Evolutionary conservation across 2,329 filamentous ascomycete genomes (phyloP).

Genomic region (Fonsecaea pedrosoi): DNA sequence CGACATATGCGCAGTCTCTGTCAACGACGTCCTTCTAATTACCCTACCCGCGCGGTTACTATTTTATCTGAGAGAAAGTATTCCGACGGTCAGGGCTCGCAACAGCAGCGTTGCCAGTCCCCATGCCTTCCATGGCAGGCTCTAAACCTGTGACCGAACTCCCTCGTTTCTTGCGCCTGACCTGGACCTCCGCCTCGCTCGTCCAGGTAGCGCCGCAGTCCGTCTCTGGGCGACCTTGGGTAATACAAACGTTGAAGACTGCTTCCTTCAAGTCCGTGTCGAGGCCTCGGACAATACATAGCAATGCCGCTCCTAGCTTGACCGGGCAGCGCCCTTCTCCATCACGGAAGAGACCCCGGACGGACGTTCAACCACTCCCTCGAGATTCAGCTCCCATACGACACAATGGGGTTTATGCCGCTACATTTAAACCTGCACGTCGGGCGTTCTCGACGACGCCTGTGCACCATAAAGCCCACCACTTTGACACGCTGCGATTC

Average conservation of each 20-base stretch:
- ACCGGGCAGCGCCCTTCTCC: slow-evolving; percentile 12
- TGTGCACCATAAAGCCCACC: slow-evolving; percentile 74
- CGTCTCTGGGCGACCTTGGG: slow-evolving; percentile 14
- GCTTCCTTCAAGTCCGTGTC: slow-evolving; percentile 25
- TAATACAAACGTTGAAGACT: slow-evolving; percentile 15
- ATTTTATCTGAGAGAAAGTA: background rate
- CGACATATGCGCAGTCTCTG: background rate
- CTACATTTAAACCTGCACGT: slow-evolving; percentile 50
- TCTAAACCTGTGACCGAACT: slow-evolving; percentile 51
- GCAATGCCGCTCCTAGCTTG: slow-evolving; percentile 9
- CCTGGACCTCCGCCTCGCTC: slow-evolving; percentile 43
- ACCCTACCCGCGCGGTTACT: background rate
- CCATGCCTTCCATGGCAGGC: slow-evolving; percentile 46
- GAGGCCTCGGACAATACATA: slow-evolving; percentile 26
- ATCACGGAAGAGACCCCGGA: slow-evolving; percentile 20
- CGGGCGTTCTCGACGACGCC: slow-evolving; percentile 69
- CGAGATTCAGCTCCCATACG: slow-evolving; percentile 45
- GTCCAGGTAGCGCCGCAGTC: slow-evolving; percentile 28
- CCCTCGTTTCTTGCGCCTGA: slow-evolving; percentile 52
- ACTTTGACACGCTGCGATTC: slow-evolving; percentile 98
- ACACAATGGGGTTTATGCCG: slow-evolving; percentile 57
- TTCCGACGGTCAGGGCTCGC: no score
- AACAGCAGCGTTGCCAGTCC: background rate
- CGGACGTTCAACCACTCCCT: slow-evolving; percentile 25
- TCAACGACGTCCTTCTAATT: background rate